A percentile compares a stretch with the other conserved stretches of the same genome.
Evolutionary conservation across 1,284 basidiomycete species (phyloP).

Genomic region (Flammula alnicola): DNA sequence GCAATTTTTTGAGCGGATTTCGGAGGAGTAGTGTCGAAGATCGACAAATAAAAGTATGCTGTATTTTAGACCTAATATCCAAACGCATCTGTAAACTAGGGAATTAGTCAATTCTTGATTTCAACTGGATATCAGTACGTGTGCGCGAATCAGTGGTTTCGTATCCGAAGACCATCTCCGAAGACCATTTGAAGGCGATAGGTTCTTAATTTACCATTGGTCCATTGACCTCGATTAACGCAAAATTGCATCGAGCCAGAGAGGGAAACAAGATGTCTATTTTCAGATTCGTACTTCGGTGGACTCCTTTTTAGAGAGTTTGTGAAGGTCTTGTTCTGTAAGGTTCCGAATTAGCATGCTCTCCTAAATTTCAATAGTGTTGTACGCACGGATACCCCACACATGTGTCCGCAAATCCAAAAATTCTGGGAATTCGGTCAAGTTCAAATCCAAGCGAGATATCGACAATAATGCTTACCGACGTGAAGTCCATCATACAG

Average conservation of each 20-base stretch:
- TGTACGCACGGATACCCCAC: slow-evolving; percentile 80
- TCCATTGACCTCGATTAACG: too few relatives aligned
- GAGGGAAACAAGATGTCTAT: not conserved
- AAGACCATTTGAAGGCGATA: too few relatives aligned
- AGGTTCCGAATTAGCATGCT: slow-evolving; percentile 16
- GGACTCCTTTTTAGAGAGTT: slow-evolving; percentile 69
- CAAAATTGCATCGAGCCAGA: too few relatives aligned
- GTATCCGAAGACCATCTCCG: too few relatives aligned
- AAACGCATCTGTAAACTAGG: not conserved
- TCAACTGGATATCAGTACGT: too few relatives aligned
- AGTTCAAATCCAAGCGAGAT: slow-evolving; percentile 1
- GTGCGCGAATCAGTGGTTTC: too few relatives aligned
- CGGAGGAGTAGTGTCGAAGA: slow-evolving; percentile 51
- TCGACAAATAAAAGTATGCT: not conserved
- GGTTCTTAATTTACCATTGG: too few relatives aligned
- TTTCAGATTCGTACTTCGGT: slow-evolving; percentile 56
- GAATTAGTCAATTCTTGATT: not conserved
- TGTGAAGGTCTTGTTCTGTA: slow-evolving; percentile 80
- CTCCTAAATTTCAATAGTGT: not conserved
- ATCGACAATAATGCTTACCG: slow-evolving; percentile 47
- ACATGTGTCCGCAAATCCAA: slow-evolving; percentile 78
- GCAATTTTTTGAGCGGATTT: slow-evolving; percentile 87
- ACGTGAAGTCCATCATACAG: slow-evolving; percentile 80
- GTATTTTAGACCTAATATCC: not conserved
- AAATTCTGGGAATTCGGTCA: slow-evolving; percentile 54